These are phyloP conservation scores for Clavispora vitiphila DNA, from an alignment of 805 yeast species.

Conservation along the genomic window DNA sequence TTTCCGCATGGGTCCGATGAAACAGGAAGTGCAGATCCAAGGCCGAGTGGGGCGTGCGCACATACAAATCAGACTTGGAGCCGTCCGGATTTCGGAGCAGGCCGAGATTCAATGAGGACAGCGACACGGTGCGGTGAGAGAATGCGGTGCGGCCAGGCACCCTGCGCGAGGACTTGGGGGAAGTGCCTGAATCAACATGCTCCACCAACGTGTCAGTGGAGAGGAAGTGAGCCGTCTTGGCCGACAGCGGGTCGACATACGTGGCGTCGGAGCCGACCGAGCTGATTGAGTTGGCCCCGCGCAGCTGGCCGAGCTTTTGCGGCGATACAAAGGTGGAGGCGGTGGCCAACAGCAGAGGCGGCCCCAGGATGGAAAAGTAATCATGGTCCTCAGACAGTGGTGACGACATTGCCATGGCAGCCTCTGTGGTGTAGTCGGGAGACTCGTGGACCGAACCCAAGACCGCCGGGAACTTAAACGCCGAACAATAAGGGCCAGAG, in stretches of 20 bases:
- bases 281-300: conserved; percentile 19
- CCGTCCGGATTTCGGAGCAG: conserved; percentile 1
- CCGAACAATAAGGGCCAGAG: conserved; percentile 12
- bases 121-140: conserved; percentile 7
- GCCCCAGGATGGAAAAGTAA: conserved; percentile 9
- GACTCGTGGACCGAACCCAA: background rate
- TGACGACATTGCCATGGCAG: background rate
- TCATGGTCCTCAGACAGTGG: conserved; percentile 1
- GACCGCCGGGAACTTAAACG: conserved; percentile 11
- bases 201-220: conserved; percentile 33
- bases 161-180: conserved; percentile 8
- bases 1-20: too few species aligned
- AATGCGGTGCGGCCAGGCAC: conserved; percentile 6
- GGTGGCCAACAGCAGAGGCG: background rate
- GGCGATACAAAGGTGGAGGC: background rate
- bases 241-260: background rate
- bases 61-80: conserved; percentile 7
- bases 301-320: background rate
- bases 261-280: conserved; percentile 26
- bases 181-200: conserved; percentile 6
- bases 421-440: background rate
- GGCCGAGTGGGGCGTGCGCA: conserved; percentile 6
- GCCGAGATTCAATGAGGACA: background rate
- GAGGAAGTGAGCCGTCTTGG: conserved; percentile 14
- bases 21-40: conserved; percentile 17